Base-by-base conservation (phyloP, 176 grass and related monocot species). In the Avena eriantha region DNA sequence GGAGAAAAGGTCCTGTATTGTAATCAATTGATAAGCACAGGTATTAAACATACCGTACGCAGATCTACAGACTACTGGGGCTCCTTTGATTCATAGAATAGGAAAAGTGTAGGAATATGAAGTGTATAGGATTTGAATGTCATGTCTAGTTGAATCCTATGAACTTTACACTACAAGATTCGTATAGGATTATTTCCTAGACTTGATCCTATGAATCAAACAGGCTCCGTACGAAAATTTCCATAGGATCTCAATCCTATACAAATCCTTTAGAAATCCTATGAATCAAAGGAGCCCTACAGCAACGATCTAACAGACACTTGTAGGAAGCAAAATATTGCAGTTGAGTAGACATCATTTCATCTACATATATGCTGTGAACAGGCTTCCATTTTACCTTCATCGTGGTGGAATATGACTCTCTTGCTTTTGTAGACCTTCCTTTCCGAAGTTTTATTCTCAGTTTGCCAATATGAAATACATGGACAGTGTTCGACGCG, bases 381-480 rank as follows among this genome's bases (percentile, higher is more conserved):
- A 56, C 39, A 82, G 21, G 36, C 14, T 65, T 81, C 92, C 50
- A 66, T 5, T 64, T 83, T 94, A 98, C 96, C 96, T 92, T 90
- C 96, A 98, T 98, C 4, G 83, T 89, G 69, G 92, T 51, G 13
- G 96, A 92, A 86, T 98, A 98, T 73, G 93, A 86, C 64, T 98
- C 96, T 87, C 87, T 94, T 69, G 96, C 96, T 80, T 95, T 98
- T 69, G 93, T 98, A 87, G 86, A 92, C 80, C 93, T 86, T 83
- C 96, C 96, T 86, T 98, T 98, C 61, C 90, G 72, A 45, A 98
- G 90, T 73, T 98, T 95, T 81, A 94, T 85, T 92, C 90, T 91
- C 48, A 92, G 57, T 57, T 92, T 98, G 76, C 92, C 93, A 66
- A 98, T 91, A 87, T 94, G 96, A 88, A 98, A 89, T 82, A 83